phyloP scores from a whole-genome alignment of 208 protist genomes.

The Trichomonas tenax region DNA sequence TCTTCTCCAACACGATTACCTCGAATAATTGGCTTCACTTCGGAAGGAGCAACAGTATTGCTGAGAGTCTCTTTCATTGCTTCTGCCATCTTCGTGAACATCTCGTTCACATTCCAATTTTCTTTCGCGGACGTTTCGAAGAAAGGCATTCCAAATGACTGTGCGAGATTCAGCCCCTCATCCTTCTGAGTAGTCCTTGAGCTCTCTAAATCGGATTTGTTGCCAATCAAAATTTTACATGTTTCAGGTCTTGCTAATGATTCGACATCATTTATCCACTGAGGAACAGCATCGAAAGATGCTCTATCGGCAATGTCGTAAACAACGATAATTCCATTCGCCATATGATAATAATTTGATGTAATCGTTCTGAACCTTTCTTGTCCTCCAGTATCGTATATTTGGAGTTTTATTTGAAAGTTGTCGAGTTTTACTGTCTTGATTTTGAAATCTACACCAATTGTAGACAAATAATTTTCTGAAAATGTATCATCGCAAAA shows the following conservation, averaged over 20 bases:
- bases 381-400: conserved; percentile 55
- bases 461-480: conserved; percentile 52
- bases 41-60: background rate
- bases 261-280: conserved; percentile 81
- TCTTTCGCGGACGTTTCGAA: background rate
- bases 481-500: conserved; percentile 52
- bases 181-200: conserved; percentile 49
- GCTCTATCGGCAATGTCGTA: conserved; percentile 48
- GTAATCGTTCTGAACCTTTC: conserved; percentile 53
- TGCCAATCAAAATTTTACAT: conserved; percentile 92
- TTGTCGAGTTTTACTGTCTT: conserved; percentile 39
- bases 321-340: conserved; percentile 51
- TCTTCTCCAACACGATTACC: no score
- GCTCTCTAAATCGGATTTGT: conserved; percentile 83
- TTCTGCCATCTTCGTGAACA: background rate
- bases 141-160: background rate
- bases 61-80: background rate
- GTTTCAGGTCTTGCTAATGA: conserved; percentile 85
- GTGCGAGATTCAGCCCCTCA: background rate
- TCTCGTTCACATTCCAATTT: background rate
- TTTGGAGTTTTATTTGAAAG: conserved; percentile 28
- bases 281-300: conserved; percentile 49
- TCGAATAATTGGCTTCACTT: no score
- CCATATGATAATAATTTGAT: conserved; percentile 39
- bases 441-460: conserved; percentile 55